Conservation (phyloP, 768 basidiomycete genomes). For the Lactarius tabidus region DNA sequence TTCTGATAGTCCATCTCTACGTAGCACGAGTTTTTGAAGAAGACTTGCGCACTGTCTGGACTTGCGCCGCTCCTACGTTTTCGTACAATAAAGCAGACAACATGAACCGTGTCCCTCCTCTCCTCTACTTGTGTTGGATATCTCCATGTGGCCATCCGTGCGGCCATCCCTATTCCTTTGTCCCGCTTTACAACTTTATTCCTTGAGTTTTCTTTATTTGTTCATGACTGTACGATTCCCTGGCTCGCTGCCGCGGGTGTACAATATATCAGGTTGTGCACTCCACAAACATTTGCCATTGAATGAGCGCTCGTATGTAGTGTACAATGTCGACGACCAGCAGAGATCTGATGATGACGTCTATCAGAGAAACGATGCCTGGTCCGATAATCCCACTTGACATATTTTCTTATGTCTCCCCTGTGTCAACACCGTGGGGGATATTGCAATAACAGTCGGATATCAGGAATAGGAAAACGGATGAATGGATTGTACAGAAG, state of each 20-base stretch:
- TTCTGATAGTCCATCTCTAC: constrained; percentile 5
- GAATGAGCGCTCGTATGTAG: background rate
- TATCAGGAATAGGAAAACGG: constrained; percentile 7
- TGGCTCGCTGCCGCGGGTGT: constrained; percentile 16
- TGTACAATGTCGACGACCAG: background rate
- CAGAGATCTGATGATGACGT: background rate
- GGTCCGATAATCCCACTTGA: background rate
- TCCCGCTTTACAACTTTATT: constrained; percentile 10
- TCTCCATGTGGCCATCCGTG: background rate
- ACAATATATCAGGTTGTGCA: constrained; percentile 14
- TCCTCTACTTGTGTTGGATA: constrained; percentile 17
- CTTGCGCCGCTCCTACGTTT: constrained; percentile 84
- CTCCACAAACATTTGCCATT: background rate
- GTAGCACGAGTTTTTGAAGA: constrained; percentile 92
- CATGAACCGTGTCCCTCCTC: constrained; percentile 15
- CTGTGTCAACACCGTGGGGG: background rate
- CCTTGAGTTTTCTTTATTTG: constrained; percentile 13
- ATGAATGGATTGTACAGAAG: constrained; percentile 7
- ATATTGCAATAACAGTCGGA: constrained; percentile 5
- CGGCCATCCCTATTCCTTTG: background rate
- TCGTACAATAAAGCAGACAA: constrained; percentile 55
- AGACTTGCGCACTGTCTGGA: constrained; percentile 77
- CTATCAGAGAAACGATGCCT: background rate
- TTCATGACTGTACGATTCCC: constrained; percentile 19
- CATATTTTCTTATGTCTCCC: background rate